Evolutionary conservation across 805 yeast species (phyloP), one percentile per base, ranked within the genome.

Genomic region (Wickerhamiella kazuoi): DNA sequence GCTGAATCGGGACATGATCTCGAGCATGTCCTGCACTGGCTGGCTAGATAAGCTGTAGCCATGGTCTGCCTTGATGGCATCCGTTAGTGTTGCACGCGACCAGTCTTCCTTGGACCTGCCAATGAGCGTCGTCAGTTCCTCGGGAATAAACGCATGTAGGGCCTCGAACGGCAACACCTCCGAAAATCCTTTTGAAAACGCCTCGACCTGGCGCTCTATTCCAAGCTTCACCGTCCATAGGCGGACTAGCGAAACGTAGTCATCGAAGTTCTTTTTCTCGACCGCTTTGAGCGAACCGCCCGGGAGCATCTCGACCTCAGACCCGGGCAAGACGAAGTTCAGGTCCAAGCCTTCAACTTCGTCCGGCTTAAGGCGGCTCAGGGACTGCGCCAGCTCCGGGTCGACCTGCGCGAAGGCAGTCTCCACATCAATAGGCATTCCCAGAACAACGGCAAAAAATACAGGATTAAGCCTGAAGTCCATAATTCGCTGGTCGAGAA

Each of bases 51-150:
- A 68, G 3, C 71, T 69, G 51, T 79, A 87, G 1, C 97, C 98
- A 57, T 87, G 97, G 48, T 86, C 93, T 0, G 96, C 94, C 47
- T 72, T 72, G 14, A 87, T 62, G 0, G 76, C 65, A 1, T 71
- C 63, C 4, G 64, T 47, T 21, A 87, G 59, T 0, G 90, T 74
- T 32, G 46, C 54, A 7, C 44, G 39, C 14, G 60, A 50, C 96
- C 97, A 90, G 51, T 87, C 96, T 52, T 87, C 97, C 34, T 74
- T 74, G 2, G 72, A 71, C 43, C 72, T 73, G 3, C 97, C 96
- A 48, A 81, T 73, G 30, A 87, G 52, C 17, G 68, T 67, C 2
- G 68, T 71, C 21, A 84, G 62, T 52, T 87, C 97, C n/a, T 62
- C 65, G 0, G 93, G 72, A 1, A 82, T 67, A 48, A 90, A 78